Evolutionary conservation across 208 protist genomes (phyloP).

Genomic region (Vickermania spadyakhi): DNA sequence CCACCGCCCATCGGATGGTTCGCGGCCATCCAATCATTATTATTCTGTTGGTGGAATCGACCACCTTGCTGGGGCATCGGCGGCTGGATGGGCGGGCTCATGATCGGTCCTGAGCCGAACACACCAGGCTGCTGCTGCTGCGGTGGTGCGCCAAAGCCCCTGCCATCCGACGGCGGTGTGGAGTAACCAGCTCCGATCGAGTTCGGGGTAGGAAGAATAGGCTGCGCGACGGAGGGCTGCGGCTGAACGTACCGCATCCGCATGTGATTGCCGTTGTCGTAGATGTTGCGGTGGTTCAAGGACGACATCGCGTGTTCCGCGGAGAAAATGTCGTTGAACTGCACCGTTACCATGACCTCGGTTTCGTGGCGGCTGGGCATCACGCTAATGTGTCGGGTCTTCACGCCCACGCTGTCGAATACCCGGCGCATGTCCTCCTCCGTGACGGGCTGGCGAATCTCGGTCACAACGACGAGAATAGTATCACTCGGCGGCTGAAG

Average conservation of each 20-base stretch:
- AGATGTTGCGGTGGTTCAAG: constrained; percentile 84
- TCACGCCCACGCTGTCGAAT: constrained; percentile 69
- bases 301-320: constrained; percentile 54
- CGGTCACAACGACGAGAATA: constrained; percentile 58
- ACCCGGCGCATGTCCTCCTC: constrained; percentile 82
- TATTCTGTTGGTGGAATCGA: constrained; percentile 8
- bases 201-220: constrained; percentile 6
- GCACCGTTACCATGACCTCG: constrained; percentile 62
- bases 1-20: not conserved
- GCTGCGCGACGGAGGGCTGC: constrained; percentile 2
- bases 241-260: constrained; percentile 48
- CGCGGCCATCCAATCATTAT: not conserved
- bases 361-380: constrained; percentile 35
- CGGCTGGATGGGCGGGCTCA: not conserved
- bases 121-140: constrained; percentile 9
- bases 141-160: not conserved
- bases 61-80: constrained; percentile 5
- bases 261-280: constrained; percentile 85
- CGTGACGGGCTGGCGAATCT: constrained; percentile 73
- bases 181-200: constrained; percentile 6
- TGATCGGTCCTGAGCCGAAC: not conserved
- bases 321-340: constrained; percentile 50
- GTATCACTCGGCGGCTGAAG: constrained; percentile 42
- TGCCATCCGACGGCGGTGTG: constrained; percentile 7
- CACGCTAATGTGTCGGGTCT: constrained; percentile 44